Base-by-base conservation (phyloP, 805 yeast genomes). In the Starmerella apis region DNA sequence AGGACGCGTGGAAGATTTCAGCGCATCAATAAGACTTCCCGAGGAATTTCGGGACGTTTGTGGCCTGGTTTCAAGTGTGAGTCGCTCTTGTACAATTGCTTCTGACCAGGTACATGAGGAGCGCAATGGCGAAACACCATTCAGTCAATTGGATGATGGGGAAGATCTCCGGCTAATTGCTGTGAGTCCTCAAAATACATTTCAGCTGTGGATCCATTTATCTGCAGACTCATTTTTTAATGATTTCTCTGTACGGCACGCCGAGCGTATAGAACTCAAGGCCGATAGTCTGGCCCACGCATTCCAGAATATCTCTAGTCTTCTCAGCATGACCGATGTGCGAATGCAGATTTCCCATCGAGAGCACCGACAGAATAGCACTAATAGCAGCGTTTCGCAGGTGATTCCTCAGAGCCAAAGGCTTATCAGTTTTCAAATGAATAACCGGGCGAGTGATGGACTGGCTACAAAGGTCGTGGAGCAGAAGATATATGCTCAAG, bases 371-470 rank as follows among this genome's bases (percentile, higher is more conserved):
- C 74, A 22, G 66, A 76, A 2, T 71, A 37, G 46, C 42, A 36
- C 48, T 8, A 18, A 10, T 23, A 22, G 37, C 38, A 5, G 38
- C 2, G 51, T 8, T 9, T 47, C 54, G 28, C 50, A 41, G 36
- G 45, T 38, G 4, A n/a, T 33, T 4, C 38, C 51, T 4, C 46
- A 23, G 38, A 32, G 33, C 22, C 36, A 43, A 28, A 46, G 57
- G 24, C 47, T 51, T 2, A 20, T 54, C 14, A 49, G 53, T 32
- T 33, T 54, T 30, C 43, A 41, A 19, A 49, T 54, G 56, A 31
- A 84, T 16, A 73, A 75, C 53, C 86, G 82, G 59, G 74, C 83
- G 7, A 79, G 80, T 58, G 77, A 78, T 14, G 62, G 53, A 9
- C 53, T 48, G 8, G 54, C 53, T 6, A 47, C 55, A 6, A 58